These are phyloP conservation scores for Avicennia marina DNA, from an alignment of 257 asterid species.

Conservation along the genomic window DNA sequence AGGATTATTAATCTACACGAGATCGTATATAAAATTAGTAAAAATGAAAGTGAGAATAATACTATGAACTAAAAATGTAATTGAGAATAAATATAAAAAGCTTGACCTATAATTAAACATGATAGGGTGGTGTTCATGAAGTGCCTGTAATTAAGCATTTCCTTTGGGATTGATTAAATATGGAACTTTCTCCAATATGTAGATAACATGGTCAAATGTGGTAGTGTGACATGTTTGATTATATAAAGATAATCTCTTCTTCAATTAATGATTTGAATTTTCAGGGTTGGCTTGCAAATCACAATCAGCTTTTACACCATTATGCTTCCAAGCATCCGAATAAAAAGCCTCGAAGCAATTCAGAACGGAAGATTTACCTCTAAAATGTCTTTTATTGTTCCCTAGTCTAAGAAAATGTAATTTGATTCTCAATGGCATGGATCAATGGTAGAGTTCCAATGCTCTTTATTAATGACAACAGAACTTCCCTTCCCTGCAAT, in stretches of 20 bases:
- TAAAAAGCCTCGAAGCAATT: conserved; percentile 51
- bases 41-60: too few relatives aligned
- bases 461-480: conserved; percentile 9
- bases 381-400: background rate
- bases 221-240: background rate
- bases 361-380: conserved; percentile 25
- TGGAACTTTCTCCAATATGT: background rate
- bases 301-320: conserved; percentile 56
- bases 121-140: background rate
- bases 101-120: too few relatives aligned
- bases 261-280: background rate
- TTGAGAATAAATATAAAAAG: too few relatives aligned
- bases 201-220: background rate
- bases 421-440: conserved; percentile 5
- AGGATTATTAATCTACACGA: too few relatives aligned
- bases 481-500: background rate
- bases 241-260: background rate
- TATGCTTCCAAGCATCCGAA: conserved; percentile 63
- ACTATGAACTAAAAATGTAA: too few relatives aligned
- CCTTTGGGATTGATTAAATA: background rate
- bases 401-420: conserved; percentile 2
- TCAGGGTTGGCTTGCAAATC: conserved; percentile 58
- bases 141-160: background rate
- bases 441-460: conserved; percentile 1
- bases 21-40: too few relatives aligned